phyloP scores from a whole-genome alignment of 352 stramenopile species.

The Halophytophthora batemanensis region DNA sequence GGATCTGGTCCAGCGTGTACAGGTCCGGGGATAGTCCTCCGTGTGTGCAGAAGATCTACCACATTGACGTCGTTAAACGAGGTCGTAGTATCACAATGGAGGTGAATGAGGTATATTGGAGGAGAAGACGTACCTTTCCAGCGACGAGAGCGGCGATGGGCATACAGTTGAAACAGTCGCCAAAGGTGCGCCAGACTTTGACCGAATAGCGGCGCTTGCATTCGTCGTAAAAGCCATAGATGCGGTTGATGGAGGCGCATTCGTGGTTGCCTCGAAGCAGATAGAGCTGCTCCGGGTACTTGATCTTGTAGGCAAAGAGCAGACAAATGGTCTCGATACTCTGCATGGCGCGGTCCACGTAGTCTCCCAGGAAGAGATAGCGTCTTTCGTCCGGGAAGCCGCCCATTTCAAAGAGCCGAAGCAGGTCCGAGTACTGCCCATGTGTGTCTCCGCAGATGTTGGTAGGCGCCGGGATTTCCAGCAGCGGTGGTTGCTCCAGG shows the following conservation, averaged over 20 bases:
- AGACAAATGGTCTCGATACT: constrained; percentile 98
- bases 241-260: constrained; percentile 97
- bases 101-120: neutral
- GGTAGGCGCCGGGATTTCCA: constrained; percentile 94
- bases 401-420: constrained; percentile 94
- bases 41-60: constrained; percentile 97
- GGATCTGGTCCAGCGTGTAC: constrained; percentile 97
- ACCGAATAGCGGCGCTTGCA: constrained; percentile 94
- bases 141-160: constrained; percentile 94
- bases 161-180: constrained; percentile 98
- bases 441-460: constrained; percentile 98
- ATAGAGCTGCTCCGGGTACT: constrained; percentile 98
- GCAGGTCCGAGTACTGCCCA: constrained; percentile 97
- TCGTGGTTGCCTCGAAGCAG: constrained; percentile 98
- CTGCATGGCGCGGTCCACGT: constrained; percentile 94
- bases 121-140: constrained; percentile 71
- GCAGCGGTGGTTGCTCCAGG: constrained; percentile 92
- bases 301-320: constrained; percentile 98
- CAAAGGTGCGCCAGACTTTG: constrained; percentile 95
- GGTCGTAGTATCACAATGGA: neutral
- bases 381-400: constrained; percentile 85
- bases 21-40: constrained; percentile 91
- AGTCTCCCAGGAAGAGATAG: constrained; percentile 85
- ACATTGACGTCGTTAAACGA: neutral
- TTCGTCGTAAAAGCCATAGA: constrained; percentile 99